Conservation (phyloP, 768 basidiomycete genomes). For the Boletus rubroflammeus region DNA sequence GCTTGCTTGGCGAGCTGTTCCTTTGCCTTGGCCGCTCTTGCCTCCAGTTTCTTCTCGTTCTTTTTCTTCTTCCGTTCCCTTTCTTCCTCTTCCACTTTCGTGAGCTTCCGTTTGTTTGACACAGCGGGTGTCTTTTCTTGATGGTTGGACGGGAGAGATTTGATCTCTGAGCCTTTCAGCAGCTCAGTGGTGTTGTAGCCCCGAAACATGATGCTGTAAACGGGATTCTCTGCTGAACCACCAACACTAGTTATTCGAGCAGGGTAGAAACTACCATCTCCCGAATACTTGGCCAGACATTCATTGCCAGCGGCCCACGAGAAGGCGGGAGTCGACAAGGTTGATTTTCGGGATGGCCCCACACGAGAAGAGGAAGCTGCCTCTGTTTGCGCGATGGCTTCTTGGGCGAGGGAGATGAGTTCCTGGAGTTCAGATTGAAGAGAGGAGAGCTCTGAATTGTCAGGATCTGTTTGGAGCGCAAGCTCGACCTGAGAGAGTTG, state of each 20-base stretch:
- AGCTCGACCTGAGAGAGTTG: conserved; percentile 86
- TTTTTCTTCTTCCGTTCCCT: conserved; percentile 89
- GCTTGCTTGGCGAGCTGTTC: conserved; percentile 82
- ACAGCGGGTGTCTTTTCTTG: conserved; percentile 37
- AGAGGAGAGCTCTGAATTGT: conserved; percentile 66
- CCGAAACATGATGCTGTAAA: conserved; percentile 88
- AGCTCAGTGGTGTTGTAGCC: conserved; percentile 90
- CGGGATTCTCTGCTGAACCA: conserved; percentile 75
- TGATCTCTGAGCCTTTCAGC: conserved; percentile 67
- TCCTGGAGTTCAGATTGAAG: conserved; percentile 76
- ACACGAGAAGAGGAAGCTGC: conserved; percentile 58
- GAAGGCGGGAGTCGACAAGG: conserved; percentile 46
- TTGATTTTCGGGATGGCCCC: conserved; percentile 53
- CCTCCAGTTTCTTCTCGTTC: conserved; percentile 90
- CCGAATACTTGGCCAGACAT: conserved; percentile 81
- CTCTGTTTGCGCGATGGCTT: conserved; percentile 65
- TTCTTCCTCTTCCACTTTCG: conserved; percentile 81
- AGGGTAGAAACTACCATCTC: conserved; percentile 83
- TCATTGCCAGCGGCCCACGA: conserved; percentile 82
- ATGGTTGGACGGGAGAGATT: conserved; percentile 60
- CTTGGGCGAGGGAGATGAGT: conserved; percentile 78
- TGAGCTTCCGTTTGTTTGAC: conserved; percentile 72
- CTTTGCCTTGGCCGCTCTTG: conserved; percentile 79
- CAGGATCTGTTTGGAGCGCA: conserved; percentile 71
- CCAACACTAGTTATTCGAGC: conserved; percentile 84